phyloP scores from a whole-genome alignment of 2,329 filamentous ascomycete species.

The Aspergillus sp. region DNA sequence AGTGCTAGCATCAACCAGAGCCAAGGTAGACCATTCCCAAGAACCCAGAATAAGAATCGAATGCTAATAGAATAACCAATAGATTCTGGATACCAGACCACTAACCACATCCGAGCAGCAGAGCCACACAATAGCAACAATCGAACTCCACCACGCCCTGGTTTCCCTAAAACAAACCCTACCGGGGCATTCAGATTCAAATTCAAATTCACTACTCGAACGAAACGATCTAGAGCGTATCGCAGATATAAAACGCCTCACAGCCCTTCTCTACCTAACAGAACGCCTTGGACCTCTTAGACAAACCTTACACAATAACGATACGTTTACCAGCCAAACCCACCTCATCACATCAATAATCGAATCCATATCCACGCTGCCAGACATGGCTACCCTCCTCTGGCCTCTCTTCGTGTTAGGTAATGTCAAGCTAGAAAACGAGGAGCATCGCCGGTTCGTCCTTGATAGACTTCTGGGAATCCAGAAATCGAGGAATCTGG shows the following conservation, averaged over 20 bases:
- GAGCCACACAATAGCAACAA: background rate
- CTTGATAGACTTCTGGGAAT: constrained; percentile 26
- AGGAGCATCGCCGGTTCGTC: constrained; percentile 30
- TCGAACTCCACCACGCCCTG: background rate
- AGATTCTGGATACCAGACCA: background rate
- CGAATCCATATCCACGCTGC: constrained; percentile 19
- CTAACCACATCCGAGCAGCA: background rate
- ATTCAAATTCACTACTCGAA: too few species aligned
- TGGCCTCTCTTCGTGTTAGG: constrained; percentile 29
- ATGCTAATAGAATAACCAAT: background rate
- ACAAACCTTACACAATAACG: background rate
- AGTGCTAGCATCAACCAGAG: constrained; percentile 5
- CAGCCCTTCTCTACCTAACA: constrained; percentile 30
- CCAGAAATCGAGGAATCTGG: constrained; percentile 27
- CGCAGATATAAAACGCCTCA: constrained; percentile 30
- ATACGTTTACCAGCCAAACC: background rate
- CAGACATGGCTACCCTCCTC: constrained; percentile 22
- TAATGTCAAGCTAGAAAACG: constrained; percentile 22
- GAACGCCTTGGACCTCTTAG: constrained; percentile 9
- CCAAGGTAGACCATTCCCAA: background rate
- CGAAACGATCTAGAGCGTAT: constrained; percentile 23
- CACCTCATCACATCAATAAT: constrained; percentile 21
- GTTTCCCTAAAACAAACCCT: constrained; percentile 14
- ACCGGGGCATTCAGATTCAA: constrained; percentile 18
- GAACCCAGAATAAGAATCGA: too few species aligned